Conservation (phyloP, 257 asterid species). For the Linaria vulgaris region DNA sequence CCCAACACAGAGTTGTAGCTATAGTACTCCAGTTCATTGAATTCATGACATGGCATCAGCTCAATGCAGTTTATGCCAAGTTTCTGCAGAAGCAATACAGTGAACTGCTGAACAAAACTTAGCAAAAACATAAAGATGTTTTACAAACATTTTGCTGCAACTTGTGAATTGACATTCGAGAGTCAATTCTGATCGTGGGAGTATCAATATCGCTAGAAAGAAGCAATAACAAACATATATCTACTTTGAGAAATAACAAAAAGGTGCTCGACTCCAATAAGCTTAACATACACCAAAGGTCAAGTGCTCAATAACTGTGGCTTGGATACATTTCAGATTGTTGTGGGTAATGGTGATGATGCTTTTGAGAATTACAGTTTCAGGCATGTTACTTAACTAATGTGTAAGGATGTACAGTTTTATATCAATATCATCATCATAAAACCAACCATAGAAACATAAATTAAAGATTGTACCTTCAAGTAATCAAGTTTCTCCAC, state of each 20-base stretch:
- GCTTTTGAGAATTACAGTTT: constrained; percentile 2
- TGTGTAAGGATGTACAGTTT: constrained; percentile 5
- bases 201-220: background rate
- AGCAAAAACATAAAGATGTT: constrained; percentile 9
- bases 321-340: constrained; percentile 13
- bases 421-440: constrained; percentile 7
- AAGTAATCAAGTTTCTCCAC: constrained; percentile 93
- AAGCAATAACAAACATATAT: background rate
- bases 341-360: background rate
- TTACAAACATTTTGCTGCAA: constrained; percentile 12
- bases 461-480: constrained; percentile 49
- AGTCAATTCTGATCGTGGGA: background rate
- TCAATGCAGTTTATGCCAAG: constrained; percentile 98
- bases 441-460: background rate
- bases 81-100: constrained; percentile 57
- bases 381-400: constrained; percentile 1
- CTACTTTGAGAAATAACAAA: background rate
- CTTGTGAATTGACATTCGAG: constrained; percentile 14
- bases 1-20: constrained; percentile 90
- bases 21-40: constrained; percentile 92
- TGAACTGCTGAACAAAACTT: constrained; percentile 14
- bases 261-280: background rate
- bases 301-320: constrained; percentile 10
- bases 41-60: constrained; percentile 99
- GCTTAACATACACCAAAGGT: background rate